Evolutionary conservation across 2,329 filamentous ascomycete species (phyloP), one percentile per base, ranked within the genome.

Genomic region (Penicillium rolfsii): DNA sequence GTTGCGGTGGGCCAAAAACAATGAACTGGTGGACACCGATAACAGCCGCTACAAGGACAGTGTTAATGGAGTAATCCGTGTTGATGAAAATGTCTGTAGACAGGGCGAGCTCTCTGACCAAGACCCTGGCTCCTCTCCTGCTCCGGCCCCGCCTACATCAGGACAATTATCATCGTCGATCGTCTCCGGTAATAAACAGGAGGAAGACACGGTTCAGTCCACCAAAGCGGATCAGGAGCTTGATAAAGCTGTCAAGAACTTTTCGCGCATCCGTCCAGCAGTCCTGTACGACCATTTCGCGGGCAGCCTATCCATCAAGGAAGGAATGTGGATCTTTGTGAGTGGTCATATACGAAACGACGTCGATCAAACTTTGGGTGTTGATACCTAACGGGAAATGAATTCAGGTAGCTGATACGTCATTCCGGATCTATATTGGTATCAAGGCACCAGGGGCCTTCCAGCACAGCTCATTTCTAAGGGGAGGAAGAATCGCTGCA

Each of bases 271-370:
- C 2, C 90, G 86, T 5, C 86, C 89, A 1, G 86, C 89, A 0
- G 88, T 89, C 0, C 83, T 96, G 3, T 85, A 94, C 73, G 91
- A 95, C 74, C 89, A 90, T 64, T 81, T 96, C 5, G 82, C 95
- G 16, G 86, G 91, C 8, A 75, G 70, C 62, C 89, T 91, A 65
- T 88, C 90, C 0, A 90, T 93, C 41, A 90, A 88, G 75, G 92
- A 92, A 64, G 93, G 94, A 71, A 95, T 91, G 4, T 97, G 93
- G 93, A 96, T 97, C 65, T 97, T 96, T 70, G 93, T 83, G 65
- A 67, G 79, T 69, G 35, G 12, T 7, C 11, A 30, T 16, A 36
- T 14, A 33, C 30, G 11, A 33, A 33, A 33, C 30, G 19, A 30
- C 11, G 12, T 3, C 33, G 5, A 11, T 3, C 2, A 24, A 16